phyloP scores from a whole-genome alignment of 345 rosid species.

The Odontarrhena argentea region DNA sequence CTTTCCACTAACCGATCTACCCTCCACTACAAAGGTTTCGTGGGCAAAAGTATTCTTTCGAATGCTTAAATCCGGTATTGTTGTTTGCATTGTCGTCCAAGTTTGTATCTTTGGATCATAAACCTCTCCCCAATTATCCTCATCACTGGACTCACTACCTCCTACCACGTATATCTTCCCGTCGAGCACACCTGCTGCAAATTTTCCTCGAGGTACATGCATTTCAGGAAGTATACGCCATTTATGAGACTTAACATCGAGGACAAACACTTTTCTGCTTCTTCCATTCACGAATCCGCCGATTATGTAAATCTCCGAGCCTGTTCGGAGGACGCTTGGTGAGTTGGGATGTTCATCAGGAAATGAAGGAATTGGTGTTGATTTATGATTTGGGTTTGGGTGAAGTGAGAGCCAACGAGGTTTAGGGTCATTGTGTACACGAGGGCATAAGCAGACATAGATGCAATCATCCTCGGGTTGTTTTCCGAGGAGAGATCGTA shows the following conservation, averaged over 20 bases:
- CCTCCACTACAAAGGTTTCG: too few species aligned
- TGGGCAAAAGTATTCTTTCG: too few species aligned
- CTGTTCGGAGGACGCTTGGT: conserved; percentile 52
- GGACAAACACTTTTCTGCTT: conserved; percentile 17
- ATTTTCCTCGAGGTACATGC: conserved; percentile 44
- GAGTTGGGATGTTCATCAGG: conserved; percentile 38
- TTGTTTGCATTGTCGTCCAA: conserved; percentile 39
- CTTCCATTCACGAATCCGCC: conserved; percentile 62
- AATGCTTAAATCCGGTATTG: not conserved
- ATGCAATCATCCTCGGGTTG: conserved; percentile 23
- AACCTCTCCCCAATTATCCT: conserved; percentile 68
- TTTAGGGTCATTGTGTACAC: conserved; percentile 5
- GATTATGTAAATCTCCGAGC: conserved; percentile 52
- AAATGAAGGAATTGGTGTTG: conserved; percentile 45
- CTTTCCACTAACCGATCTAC: too few species aligned
- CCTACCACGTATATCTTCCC: conserved; percentile 63
- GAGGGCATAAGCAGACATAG: not conserved
- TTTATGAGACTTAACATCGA: conserved; percentile 58
- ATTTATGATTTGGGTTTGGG: conserved; percentile 9
- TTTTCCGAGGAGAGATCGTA: conserved; percentile 39
- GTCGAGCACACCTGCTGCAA: conserved; percentile 57
- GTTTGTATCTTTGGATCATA: conserved; percentile 45
- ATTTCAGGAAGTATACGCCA: conserved; percentile 54
- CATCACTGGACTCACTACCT: conserved; percentile 43
- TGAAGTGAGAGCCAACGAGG: conserved; percentile 48